A percentile compares a stretch with the other conserved stretches of the same genome.
These are phyloP conservation scores for Rhynchosporium agropyri DNA, from an alignment of 2,329 filamentous ascomycete genomes.

Conservation along the genomic window DNA sequence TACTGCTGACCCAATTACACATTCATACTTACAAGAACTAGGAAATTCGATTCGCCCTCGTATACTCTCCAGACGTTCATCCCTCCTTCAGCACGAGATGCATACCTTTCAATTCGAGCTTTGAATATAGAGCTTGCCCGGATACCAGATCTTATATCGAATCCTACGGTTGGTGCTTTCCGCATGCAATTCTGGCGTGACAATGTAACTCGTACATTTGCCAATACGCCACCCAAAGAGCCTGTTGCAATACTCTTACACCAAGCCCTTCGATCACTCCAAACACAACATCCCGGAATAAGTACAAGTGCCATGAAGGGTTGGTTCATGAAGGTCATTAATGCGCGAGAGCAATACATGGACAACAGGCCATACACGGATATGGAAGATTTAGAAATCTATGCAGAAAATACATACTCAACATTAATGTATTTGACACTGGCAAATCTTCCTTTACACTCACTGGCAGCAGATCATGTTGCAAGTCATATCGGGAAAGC, in stretches of 20 bases:
- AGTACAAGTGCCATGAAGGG: constrained; percentile 58
- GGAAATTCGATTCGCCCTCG: constrained; percentile 86
- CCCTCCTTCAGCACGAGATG: constrained; percentile 71
- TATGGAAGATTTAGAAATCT: constrained; percentile 76
- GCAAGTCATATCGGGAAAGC: constrained; percentile 96
- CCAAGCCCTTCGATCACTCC: constrained; percentile 67
- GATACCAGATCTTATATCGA: constrained; percentile 87
- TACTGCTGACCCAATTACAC: constrained; percentile 3
- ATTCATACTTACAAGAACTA: constrained; percentile 44
- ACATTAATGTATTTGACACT: constrained; percentile 88
- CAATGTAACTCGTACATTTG: constrained; percentile 75
- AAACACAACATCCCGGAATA: constrained; percentile 46
- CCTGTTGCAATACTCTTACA: constrained; percentile 86
- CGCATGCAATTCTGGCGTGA: constrained; percentile 97
- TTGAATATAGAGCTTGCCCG: constrained; percentile 91
- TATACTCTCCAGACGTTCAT: constrained; percentile 86
- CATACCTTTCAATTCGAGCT: constrained; percentile 87
- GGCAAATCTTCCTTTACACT: constrained; percentile 76
- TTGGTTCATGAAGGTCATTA: constrained; percentile 78
- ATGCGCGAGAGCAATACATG: constrained; percentile 79
- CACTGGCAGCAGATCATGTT: constrained; percentile 85
- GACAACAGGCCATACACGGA: constrained; percentile 79
- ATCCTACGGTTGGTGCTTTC: constrained; percentile 81
- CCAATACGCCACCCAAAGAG: constrained; percentile 80
- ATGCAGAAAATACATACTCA: constrained; percentile 93